A percentile compares a stretch with the other conserved stretches of the same genome.
These are phyloP conservation scores for Leccinum glutinopallens DNA, from an alignment of 1,284 basidiomycete species.

Conservation along the genomic window DNA sequence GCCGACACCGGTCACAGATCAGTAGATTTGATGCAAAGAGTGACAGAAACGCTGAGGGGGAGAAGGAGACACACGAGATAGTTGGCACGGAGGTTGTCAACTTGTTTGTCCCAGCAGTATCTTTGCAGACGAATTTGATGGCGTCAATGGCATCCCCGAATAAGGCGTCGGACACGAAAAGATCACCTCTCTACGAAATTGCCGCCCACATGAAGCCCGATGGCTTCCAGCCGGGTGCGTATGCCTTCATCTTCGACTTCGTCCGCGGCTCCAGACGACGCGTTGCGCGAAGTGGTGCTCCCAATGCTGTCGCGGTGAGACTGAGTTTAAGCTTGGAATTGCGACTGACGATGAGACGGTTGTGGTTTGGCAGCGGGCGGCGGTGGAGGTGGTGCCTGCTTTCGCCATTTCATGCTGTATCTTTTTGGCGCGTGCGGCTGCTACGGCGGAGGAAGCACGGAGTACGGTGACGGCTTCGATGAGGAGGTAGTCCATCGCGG, in stretches of 20 bases:
- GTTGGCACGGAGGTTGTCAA: slow-evolving; percentile 94
- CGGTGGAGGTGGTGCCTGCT: slow-evolving; percentile 54
- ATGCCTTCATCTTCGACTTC: slow-evolving; percentile 79
- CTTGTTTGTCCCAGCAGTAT: slow-evolving; percentile 92
- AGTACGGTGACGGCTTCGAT: too few relatives aligned
- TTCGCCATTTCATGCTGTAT: slow-evolving; percentile 76
- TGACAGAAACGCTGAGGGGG: not conserved
- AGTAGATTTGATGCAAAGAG: not conserved
- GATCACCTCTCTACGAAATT: slow-evolving; percentile 83
- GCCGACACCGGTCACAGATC: too few relatives aligned
- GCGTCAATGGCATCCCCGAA: slow-evolving; percentile 86
- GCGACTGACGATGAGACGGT: slow-evolving; percentile 19
- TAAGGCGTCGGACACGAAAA: slow-evolving; percentile 29
- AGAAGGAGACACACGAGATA: slow-evolving; percentile 67
- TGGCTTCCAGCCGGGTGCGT: slow-evolving; percentile 70
- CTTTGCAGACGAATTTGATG: slow-evolving; percentile 96
- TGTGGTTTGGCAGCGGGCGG: slow-evolving; percentile 42
- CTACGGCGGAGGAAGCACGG: too few relatives aligned
- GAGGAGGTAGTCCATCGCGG: too few relatives aligned
- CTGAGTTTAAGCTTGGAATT: slow-evolving; percentile 16
- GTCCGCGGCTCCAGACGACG: slow-evolving; percentile 38
- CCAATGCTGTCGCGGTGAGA: slow-evolving; percentile 40
- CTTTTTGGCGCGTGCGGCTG: slow-evolving; percentile 27
- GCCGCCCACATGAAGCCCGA: slow-evolving; percentile 86
- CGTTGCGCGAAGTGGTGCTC: slow-evolving; percentile 25